Conservation (phyloP, 768 basidiomycete genomes). For the Amanita rimosa region DNA sequence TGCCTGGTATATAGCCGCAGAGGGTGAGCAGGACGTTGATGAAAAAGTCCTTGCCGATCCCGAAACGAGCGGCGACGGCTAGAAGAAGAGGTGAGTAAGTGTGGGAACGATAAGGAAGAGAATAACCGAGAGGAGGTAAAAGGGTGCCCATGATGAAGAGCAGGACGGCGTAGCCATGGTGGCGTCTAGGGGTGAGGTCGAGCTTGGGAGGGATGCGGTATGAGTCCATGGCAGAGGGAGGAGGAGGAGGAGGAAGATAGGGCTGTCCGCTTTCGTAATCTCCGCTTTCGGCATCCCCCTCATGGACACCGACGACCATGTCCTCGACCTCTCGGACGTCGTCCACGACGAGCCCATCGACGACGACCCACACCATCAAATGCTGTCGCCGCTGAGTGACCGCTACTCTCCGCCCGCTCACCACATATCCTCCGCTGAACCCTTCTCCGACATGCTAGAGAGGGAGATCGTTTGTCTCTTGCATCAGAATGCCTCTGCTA, state of each 20-base stretch:
- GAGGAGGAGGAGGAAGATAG: too few relatives aligned
- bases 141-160: slow-evolving; percentile 86
- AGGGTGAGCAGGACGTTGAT: slow-evolving; percentile 83
- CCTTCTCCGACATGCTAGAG: slow-evolving; percentile 62
- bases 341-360: slow-evolving; percentile 70
- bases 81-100: slow-evolving; percentile 7
- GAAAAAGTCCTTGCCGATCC: slow-evolving; percentile 86
- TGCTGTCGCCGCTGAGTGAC: slow-evolving; percentile 27
- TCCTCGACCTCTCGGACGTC: slow-evolving; percentile 73
- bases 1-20: slow-evolving; percentile 84
- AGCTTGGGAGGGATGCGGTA: slow-evolving; percentile 36
- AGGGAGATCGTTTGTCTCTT: slow-evolving; percentile 67
- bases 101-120: background rate
- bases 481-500: slow-evolving; percentile 63
- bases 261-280: slow-evolving; percentile 1
- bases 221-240: slow-evolving; percentile 16
- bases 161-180: slow-evolving; percentile 74
- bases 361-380: slow-evolving; percentile 35
- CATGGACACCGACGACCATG: slow-evolving; percentile 51
- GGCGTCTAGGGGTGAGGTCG: slow-evolving; percentile 52
- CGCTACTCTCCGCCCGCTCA: slow-evolving; percentile 23
- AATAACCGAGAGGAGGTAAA: slow-evolving; percentile 77
- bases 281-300: slow-evolving; percentile 1
- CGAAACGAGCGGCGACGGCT: slow-evolving; percentile 93
- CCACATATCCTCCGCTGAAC: slow-evolving; percentile 28